A percentile compares a stretch with the other conserved stretches of the same genome.
Evolutionary conservation across 805 yeast species (phyloP).

Genomic region (Candida pseudoglaebosa): DNA sequence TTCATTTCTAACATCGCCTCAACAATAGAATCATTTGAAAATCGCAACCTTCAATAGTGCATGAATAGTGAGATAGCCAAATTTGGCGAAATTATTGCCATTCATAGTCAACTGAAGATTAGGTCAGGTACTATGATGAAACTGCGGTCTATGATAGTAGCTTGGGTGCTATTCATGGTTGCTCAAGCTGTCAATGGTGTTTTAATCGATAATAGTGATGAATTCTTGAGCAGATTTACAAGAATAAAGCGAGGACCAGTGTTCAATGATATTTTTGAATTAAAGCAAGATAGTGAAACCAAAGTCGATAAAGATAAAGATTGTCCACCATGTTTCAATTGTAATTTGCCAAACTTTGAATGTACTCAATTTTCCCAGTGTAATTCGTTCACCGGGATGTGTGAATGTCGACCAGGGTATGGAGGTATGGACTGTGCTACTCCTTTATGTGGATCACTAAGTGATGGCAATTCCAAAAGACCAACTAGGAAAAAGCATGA

Average conservation of each 20-base stretch:
- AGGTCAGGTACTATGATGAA: not conserved
- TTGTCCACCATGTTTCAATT: constrained; percentile 93
- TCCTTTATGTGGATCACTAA: constrained; percentile 81
- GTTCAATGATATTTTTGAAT: constrained; percentile 22
- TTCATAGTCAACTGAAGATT: not conserved
- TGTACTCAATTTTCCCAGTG: constrained; percentile 91
- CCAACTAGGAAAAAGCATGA: constrained; percentile 56
- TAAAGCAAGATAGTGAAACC: constrained; percentile 7
- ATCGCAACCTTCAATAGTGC: not conserved
- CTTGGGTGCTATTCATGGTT: not conserved
- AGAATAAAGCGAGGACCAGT: constrained; percentile 19
- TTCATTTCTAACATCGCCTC: constrained; percentile 4
- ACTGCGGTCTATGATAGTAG: not conserved
- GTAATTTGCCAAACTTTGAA: constrained; percentile 84
- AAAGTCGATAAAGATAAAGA: constrained; percentile 27
- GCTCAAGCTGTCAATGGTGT: constrained; percentile 1
- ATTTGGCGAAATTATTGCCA: not conserved
- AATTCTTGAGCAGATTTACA: constrained; percentile 16
- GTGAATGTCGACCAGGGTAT: constrained; percentile 89
- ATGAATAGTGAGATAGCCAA: not conserved
- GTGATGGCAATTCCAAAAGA: constrained; percentile 57
- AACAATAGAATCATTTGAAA: not conserved
- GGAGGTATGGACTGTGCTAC: constrained; percentile 90
- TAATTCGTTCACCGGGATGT: constrained; percentile 81
- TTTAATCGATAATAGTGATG: constrained; percentile 6